Evolutionary conservation across 371 early-diverging fungal species (phyloP), one percentile per base, ranked within the genome.

Genomic region (Smittium culicis): DNA sequence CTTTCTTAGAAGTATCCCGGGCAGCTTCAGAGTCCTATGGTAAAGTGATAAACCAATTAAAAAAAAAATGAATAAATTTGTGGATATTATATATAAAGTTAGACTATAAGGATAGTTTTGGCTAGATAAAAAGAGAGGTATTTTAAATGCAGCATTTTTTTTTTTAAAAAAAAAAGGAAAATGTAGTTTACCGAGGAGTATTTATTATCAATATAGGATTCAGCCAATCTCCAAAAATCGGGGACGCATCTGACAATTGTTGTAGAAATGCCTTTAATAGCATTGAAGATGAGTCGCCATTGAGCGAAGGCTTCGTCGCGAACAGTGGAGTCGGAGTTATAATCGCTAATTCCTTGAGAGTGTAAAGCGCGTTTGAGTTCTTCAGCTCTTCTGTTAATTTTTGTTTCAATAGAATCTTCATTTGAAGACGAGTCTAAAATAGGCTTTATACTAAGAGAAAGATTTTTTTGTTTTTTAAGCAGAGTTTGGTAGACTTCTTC

Each of bases 171-270:
- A n/a, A n/a, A n/a, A n/a, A n/a, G n/a, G n/a, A n/a, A n/a, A n/a
- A n/a, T n/a, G n/a, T n/a, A n/a, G 20, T 20, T 45, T 45, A 45
- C 45, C 5, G 45, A 45, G 5, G 45, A 45, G 45, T 90, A 87
- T 70, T 88, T 83, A 55, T 91, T 90, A 60, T 93, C 94, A 70
- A 88, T 87, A 70, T 84, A 94, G 1, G 90, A 83, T 63, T 82
- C 83, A 35, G 90, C 88, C 1, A 93, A 71, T 72, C 87, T 84
- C 92, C 96, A 94, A 77, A 96, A 94, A 67, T 91, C 92, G n/a
- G 93, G 94, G 67, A 96, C 71, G 55, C 86, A 81, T 16, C 84
- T 82, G n/a, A 84, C 67, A 27, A 96, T 70, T 2, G 89, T 74
- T 34, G 85, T 82, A 0, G 91, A 91, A 1, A 91, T 77, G 0